Evolutionary conservation across 345 rosid genomes (phyloP).

Genomic region (Carallia pectinifolia): DNA sequence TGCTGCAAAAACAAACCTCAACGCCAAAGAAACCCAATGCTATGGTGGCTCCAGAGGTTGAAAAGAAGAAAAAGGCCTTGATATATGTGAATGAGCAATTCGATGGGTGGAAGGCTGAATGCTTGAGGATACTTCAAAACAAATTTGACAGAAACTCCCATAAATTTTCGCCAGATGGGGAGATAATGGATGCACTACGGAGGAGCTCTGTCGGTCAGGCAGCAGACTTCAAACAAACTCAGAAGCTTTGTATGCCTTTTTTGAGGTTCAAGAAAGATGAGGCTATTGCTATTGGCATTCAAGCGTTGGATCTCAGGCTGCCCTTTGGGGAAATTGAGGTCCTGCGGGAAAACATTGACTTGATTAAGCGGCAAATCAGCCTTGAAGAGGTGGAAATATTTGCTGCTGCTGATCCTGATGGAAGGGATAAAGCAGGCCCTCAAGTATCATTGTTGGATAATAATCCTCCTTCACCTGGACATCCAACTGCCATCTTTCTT

Average conservation of each 20-base stretch:
- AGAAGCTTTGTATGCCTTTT: constrained; percentile 86
- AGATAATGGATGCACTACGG: constrained; percentile 59
- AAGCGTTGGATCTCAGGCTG: constrained; percentile 72
- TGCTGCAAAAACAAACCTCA: constrained; percentile 62
- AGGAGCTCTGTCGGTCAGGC: constrained; percentile 51
- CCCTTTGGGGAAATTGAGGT: constrained; percentile 89
- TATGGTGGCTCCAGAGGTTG: constrained; percentile 47
- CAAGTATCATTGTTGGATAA: constrained; percentile 46
- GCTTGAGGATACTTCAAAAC: constrained; percentile 66
- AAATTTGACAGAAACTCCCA: constrained; percentile 44
- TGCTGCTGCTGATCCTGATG: constrained; percentile 47
- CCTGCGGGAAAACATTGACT: constrained; percentile 64
- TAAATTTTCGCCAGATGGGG: constrained; percentile 62
- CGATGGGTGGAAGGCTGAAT: constrained; percentile 87
- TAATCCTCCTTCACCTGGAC: constrained; percentile 84
- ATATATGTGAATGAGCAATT: constrained; percentile 75
- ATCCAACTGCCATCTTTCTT: constrained; percentile 74
- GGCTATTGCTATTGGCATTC: constrained; percentile 58
- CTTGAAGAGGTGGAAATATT: constrained; percentile 63
- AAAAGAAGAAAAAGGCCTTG: constrained; percentile 49
- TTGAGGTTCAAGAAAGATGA: constrained; percentile 84
- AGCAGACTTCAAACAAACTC: constrained; percentile 57
- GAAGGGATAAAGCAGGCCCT: constrained; percentile 52
- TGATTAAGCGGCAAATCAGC: constrained; percentile 75
- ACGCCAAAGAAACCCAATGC: constrained; percentile 72